Conservation (phyloP, 257 asterid genomes). For the Coffea eugenioides region DNA sequence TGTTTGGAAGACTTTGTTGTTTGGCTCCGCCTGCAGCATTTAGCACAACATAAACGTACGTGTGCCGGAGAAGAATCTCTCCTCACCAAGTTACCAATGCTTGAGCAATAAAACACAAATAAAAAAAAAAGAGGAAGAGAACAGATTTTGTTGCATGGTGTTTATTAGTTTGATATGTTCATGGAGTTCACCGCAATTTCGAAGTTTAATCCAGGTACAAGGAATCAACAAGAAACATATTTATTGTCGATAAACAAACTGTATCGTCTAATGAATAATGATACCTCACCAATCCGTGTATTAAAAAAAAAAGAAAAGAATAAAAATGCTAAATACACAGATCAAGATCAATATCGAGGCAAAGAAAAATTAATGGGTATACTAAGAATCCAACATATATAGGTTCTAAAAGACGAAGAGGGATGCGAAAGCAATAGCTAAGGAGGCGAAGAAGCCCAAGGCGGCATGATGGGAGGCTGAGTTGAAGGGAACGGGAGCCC, state of each 20-base stretch:
- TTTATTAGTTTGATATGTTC: neutral
- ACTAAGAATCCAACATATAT: neutral
- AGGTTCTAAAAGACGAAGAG: neutral
- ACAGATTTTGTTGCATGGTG: neutral
- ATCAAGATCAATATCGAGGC: neutral
- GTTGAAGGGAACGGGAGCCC: slow-evolving; percentile 13
- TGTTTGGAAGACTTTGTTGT: too few relatives aligned
- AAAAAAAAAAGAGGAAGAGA: neutral
- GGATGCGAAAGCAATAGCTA: slow-evolving; percentile 11
- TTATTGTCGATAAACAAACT: neutral
- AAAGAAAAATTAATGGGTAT: neutral
- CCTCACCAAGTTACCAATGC: too few relatives aligned
- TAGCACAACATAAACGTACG: too few relatives aligned
- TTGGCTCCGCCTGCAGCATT: too few relatives aligned
- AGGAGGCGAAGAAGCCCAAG: slow-evolving; percentile 2
- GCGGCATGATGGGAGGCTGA: slow-evolving; percentile 8
- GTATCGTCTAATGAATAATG: neutral
- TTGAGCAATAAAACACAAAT: too few relatives aligned
- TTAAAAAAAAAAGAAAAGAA: neutral
- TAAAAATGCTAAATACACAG: neutral
- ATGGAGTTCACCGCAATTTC: neutral
- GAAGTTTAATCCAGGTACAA: neutral
- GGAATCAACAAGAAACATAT: neutral
- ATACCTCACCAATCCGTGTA: neutral
- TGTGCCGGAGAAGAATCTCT: too few relatives aligned